phyloP scores from a whole-genome alignment of 352 stramenopile genomes.

The Plasmopara viticola region DNA sequence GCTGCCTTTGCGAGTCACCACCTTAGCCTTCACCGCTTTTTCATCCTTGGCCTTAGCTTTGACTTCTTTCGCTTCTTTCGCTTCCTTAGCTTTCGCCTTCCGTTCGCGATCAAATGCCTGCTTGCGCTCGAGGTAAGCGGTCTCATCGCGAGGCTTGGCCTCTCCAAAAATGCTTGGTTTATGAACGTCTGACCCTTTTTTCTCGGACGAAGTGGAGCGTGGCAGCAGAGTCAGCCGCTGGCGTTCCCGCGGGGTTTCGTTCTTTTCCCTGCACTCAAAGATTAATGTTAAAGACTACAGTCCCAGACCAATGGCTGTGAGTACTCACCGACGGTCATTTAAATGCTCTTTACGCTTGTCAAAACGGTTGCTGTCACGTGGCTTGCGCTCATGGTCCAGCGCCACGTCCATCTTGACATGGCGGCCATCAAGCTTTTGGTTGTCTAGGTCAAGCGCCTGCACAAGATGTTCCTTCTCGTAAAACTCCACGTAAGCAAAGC shows the following conservation, averaged over 20 bases:
- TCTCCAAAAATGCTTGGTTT: slow-evolving; percentile 77
- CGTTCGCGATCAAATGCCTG: slow-evolving; percentile 25
- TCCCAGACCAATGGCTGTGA: background rate
- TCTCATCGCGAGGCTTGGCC: slow-evolving; percentile 78
- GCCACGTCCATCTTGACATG: slow-evolving; percentile 69
- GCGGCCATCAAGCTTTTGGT: slow-evolving; percentile 30
- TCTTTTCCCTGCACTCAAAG: slow-evolving; percentile 15
- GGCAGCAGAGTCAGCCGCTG: slow-evolving; percentile 54
- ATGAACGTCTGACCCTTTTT: slow-evolving; percentile 23
- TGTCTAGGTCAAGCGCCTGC: slow-evolving; percentile 55
- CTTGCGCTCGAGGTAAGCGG: slow-evolving; percentile 60
- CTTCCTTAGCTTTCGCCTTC: slow-evolving; percentile 31
- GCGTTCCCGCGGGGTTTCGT: slow-evolving; percentile 38
- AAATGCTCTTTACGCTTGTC: slow-evolving; percentile 51
- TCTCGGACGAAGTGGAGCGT: slow-evolving; percentile 39
- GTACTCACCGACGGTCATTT: slow-evolving; percentile 28
- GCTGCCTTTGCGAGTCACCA: slow-evolving; percentile 9
- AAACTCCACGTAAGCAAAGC: slow-evolving; percentile 86
- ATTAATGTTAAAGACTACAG: slow-evolving; percentile 5
- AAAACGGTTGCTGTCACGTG: slow-evolving; percentile 40
- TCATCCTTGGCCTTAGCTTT: slow-evolving; percentile 26
- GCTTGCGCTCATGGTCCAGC: slow-evolving; percentile 42
- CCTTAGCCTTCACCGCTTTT: slow-evolving; percentile 15
- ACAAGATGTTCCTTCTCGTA: slow-evolving; percentile 56
- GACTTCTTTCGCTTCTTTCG: slow-evolving; percentile 22